These are phyloP conservation scores for Nitzschia sp. DNA, from an alignment of 108 stramenopile species.

Conservation along the genomic window DNA sequence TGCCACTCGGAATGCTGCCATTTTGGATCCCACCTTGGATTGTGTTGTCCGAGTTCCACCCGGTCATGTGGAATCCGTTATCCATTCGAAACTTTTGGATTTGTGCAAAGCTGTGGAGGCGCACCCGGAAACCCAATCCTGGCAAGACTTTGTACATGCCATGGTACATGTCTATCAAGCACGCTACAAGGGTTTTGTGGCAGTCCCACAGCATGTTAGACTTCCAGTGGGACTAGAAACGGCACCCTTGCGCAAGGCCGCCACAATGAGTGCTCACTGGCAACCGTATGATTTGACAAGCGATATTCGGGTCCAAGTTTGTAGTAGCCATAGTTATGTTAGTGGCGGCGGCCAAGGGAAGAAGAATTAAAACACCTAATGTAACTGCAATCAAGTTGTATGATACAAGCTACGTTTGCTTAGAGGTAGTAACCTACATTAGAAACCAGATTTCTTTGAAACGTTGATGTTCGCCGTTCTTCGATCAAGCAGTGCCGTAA, in stretches of 20 bases:
- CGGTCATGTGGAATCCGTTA: background rate
- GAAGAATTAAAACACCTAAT: too few species aligned
- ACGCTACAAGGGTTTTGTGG: background rate
- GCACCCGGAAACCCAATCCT: slow-evolving; percentile 1
- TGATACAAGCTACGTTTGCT: too few species aligned
- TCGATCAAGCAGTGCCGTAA: too few species aligned
- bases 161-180: background rate
- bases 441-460: too few species aligned
- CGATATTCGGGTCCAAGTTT: too few species aligned
- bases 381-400: too few species aligned
- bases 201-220: background rate
- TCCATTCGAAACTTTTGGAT: background rate
- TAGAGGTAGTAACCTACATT: too few species aligned
- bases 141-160: background rate
- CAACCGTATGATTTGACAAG: too few species aligned
- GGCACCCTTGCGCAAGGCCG: background rate
- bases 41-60: slow-evolving; percentile 3
- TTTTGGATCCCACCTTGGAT: slow-evolving; percentile 20
- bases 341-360: background rate
- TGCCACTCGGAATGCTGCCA: slow-evolving; percentile 10
- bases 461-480: too few species aligned
- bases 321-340: too few species aligned
- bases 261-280: too few species aligned
- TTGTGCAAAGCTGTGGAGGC: slow-evolving; percentile 6
- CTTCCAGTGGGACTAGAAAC: background rate